phyloP scores from a whole-genome alignment of 2,329 filamentous ascomycete genomes.

The Ophiostoma novo-ulmi region DNA sequence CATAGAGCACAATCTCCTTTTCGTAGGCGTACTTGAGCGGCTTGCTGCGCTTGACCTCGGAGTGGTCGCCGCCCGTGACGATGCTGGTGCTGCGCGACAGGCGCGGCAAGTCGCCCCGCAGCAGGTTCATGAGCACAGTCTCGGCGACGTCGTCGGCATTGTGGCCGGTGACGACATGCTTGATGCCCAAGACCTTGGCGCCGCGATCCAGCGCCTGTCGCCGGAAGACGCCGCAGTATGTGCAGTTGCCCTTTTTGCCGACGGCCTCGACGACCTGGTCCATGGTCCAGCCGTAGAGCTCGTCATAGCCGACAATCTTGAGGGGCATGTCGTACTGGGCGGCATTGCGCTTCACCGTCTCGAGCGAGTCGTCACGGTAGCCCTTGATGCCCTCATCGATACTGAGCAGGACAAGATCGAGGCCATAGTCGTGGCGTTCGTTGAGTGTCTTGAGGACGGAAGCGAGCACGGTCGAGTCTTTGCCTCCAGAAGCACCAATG shows the following conservation, averaged over 20 bases:
- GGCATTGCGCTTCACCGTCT: slow-evolving; percentile 94
- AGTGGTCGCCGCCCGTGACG: slow-evolving; percentile 69
- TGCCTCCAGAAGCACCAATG: slow-evolving; percentile 93
- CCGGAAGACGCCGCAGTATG: slow-evolving; percentile 94
- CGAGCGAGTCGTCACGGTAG: slow-evolving; percentile 90
- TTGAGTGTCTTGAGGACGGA: slow-evolving; percentile 93
- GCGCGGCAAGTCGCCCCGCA: slow-evolving; percentile 83
- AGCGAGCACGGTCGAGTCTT: slow-evolving; percentile 93
- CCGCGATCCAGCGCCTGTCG: slow-evolving; percentile 91
- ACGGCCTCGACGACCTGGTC: slow-evolving; percentile 95
- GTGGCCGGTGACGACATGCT: slow-evolving; percentile 93
- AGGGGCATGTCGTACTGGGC: slow-evolving; percentile 85
- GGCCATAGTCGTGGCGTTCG: slow-evolving; percentile 77
- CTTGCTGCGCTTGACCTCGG: slow-evolving; percentile 91
- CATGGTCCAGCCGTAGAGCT: slow-evolving; percentile 99
- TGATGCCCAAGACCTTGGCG: slow-evolving; percentile 78
- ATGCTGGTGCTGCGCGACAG: slow-evolving; percentile 87
- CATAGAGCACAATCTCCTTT: slow-evolving; percentile 97
- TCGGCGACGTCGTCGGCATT: slow-evolving; percentile 97
- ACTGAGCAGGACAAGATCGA: slow-evolving; percentile 80
- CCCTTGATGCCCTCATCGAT: slow-evolving; percentile 98
- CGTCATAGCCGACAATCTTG: slow-evolving; percentile 86
- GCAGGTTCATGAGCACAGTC: slow-evolving; percentile 94
- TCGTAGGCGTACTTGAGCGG: slow-evolving; percentile 98
- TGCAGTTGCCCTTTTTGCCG: slow-evolving; percentile 98